Conservation (phyloP, 2,329 filamentous ascomycete species). For the Sporothrix inflata region DNA sequence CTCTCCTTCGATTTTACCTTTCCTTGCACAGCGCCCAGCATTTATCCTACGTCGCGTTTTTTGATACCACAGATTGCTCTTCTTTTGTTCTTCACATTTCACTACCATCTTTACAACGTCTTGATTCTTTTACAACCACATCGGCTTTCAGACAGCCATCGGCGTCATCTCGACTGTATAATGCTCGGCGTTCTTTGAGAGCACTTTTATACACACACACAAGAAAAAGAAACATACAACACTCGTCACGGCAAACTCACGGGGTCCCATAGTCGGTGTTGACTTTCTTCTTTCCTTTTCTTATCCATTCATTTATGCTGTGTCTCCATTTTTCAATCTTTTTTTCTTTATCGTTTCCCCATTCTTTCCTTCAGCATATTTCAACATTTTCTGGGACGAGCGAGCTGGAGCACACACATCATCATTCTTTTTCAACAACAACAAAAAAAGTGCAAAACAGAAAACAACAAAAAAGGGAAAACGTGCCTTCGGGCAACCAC, state of each 20-base stretch:
- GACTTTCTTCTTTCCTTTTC: background rate
- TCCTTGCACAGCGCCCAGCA: no score
- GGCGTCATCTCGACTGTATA: background rate
- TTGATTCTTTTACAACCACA: background rate
- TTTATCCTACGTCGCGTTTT: background rate
- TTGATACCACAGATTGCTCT: background rate
- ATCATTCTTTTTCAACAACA: background rate
- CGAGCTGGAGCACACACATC: background rate
- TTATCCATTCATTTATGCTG: background rate
- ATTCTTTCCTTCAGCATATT: background rate
- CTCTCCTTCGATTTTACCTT: background rate
- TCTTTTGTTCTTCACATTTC: background rate
- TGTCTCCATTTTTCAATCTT: background rate
- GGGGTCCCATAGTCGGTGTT: background rate
- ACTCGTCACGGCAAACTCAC: background rate
- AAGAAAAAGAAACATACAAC: background rate
- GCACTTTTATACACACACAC: background rate
- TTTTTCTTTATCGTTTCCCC: background rate
- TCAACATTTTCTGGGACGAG: conserved; percentile 1
- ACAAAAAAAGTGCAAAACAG: conserved; percentile 18
- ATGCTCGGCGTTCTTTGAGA: background rate
- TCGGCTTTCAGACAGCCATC: no score
- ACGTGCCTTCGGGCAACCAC: background rate
- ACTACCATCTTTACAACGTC: background rate
- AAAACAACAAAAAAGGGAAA: background rate